These are phyloP conservation scores for Chrysanthemum lavandulifolium DNA, from an alignment of 129 eudicot species.

Conservation along the genomic window DNA sequence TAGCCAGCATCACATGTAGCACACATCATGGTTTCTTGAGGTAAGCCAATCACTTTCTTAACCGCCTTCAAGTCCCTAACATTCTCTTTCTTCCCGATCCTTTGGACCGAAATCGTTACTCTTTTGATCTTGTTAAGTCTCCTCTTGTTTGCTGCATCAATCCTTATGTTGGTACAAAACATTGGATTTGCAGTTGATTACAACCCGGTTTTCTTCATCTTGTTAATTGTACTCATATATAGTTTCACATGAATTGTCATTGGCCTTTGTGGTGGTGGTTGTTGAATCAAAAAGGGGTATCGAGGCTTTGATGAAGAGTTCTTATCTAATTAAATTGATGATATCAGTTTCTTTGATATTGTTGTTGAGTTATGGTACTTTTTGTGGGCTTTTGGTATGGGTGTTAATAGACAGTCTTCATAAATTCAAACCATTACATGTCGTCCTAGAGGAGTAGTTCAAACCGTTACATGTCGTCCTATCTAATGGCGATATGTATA, in stretches of 20 bases:
- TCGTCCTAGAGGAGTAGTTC: too few species aligned
- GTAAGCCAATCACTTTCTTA: slow-evolving; percentile 45
- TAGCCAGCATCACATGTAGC: slow-evolving; percentile 49
- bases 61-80: slow-evolving; percentile 43
- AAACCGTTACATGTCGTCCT: too few species aligned
- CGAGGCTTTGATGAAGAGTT: background rate
- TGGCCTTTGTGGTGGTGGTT: background rate
- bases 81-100: slow-evolving; percentile 40
- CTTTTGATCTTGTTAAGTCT: slow-evolving; percentile 10
- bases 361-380: background rate
- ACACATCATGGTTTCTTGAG: slow-evolving; percentile 48
- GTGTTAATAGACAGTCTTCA: background rate
- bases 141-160: slow-evolving; percentile 2
- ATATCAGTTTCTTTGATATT: background rate
- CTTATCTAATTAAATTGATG: background rate
- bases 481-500: too few species aligned
- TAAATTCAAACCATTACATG: background rate
- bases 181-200: slow-evolving; percentile 39
- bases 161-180: background rate
- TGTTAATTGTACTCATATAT: background rate
- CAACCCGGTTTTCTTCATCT: slow-evolving; percentile 20
- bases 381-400: background rate
- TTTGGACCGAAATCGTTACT: slow-evolving; percentile 31
- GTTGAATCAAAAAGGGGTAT: background rate
- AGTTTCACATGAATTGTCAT: background rate